Evolutionary conservation across 1,284 basidiomycete genomes (phyloP).

Genomic region (Melampsora americana): DNA sequence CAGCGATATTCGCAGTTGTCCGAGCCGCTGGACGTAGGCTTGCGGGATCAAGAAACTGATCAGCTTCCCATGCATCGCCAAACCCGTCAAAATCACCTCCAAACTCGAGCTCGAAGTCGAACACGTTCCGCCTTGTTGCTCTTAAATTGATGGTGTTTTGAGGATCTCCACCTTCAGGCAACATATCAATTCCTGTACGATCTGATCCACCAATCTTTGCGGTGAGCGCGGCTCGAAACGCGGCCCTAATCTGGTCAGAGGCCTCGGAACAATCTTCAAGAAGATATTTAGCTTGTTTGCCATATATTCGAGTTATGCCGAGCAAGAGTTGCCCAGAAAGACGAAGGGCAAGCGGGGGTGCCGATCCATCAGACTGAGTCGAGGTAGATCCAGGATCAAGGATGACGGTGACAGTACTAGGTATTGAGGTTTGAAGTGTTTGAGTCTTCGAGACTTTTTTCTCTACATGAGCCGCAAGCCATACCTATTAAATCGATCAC

Average conservation of each 20-base stretch:
- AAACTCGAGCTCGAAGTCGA: constrained; percentile 35
- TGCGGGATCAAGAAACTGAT: constrained; percentile 14
- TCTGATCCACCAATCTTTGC: constrained; percentile 2
- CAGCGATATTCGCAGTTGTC: constrained; percentile 17
- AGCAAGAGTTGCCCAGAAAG: constrained; percentile 35
- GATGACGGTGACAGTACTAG: constrained; percentile 34
- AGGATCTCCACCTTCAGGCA: not conserved
- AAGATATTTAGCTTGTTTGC: constrained; percentile 38
- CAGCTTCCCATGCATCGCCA: constrained; percentile 28
- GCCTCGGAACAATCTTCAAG: constrained; percentile 38
- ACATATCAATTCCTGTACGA: constrained; percentile 4
- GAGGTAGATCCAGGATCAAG: constrained; percentile 26
- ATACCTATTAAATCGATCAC: not conserved
- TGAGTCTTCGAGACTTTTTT: constrained; percentile 34
- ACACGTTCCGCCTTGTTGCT: constrained; percentile 15
- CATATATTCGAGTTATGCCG: constrained; percentile 33
- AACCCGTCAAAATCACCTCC: constrained; percentile 19
- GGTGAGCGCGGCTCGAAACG: constrained; percentile 17
- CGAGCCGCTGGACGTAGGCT: not conserved
- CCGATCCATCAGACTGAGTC: not conserved
- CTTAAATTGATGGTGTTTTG: constrained; percentile 21
- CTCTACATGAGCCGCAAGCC: constrained; percentile 41
- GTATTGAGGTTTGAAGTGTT: constrained; percentile 33
- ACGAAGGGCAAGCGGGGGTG: constrained; percentile 32
- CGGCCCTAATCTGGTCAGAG: constrained; percentile 22